Base-by-base conservation (phyloP, 1,139 yeast genomes). In the Protomyces lactucae-debilis region DNA sequence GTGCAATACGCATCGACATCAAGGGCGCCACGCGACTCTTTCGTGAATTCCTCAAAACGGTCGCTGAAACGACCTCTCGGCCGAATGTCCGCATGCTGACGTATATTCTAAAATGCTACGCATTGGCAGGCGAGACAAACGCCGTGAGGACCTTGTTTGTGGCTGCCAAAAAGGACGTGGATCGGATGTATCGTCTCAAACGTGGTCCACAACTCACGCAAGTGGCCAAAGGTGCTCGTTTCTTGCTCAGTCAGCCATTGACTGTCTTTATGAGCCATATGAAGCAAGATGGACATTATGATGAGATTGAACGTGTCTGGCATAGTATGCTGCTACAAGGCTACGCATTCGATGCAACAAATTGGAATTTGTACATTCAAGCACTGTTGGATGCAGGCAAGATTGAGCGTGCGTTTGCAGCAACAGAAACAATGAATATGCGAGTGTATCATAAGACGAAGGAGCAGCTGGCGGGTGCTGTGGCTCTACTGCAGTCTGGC, bases 281-380 rank as follows among this genome's bases (percentile, higher is more conserved):
- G 63, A 32, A 40, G n/a, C 53, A 52, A 21, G 54, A 48, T 3
- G 52, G 52, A 3, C 56, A 51, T 18, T 37, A 32, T 51, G 36
- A 35, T 9, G 56, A 59, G 21, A 39, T 59, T 6, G 63, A 59
- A 37, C 52, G 63, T 9, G 53, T 59, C 9, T 59, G 63, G 63
- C 40, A 55, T n/a, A 53, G 52, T 23, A 25, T 59, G 57, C 43
- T 39, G 10, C 23, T 28, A 5, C 63, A 59, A 28, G 63, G 63
- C 23, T 59, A 59, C 39, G 63, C 56, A 8, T 59, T 59, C 43
- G 63, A 59, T 16, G 45, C 36, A 6, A 35, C 45, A 21, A 59
- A 59, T 35, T 59, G 63, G 63, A 59, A 59, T 43, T 57, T 52
- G 18, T 59, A 45, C 36, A 52, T 59, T 18, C 63, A 48, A 21